Evolutionary conservation across 371 early-diverging fungal species (phyloP).

Genomic region (Catenaria anguillulae): DNA sequence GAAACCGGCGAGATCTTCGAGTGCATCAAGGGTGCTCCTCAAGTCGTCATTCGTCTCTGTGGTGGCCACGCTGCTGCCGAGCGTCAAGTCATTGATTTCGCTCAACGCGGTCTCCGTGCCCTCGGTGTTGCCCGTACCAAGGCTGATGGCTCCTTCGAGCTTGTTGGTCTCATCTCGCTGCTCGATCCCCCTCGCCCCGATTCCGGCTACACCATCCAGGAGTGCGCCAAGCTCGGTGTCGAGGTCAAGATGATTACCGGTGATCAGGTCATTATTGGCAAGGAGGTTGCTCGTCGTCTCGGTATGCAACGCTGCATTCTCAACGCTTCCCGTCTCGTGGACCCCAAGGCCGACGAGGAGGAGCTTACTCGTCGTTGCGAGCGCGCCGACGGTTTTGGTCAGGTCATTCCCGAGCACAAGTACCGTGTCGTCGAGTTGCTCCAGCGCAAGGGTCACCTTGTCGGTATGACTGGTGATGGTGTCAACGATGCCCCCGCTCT

Average conservation of each 20-base stretch:
- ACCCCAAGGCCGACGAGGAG: slow-evolving; percentile 21
- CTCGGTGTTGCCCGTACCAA: slow-evolving; percentile 75
- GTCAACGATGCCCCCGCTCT: slow-evolving; percentile 83
- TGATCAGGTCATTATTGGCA: slow-evolving; percentile 59
- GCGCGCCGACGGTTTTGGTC: slow-evolving; percentile 87
- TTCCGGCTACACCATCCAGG: slow-evolving; percentile 42
- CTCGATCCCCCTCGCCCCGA: slow-evolving; percentile 45
- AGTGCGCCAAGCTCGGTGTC: slow-evolving; percentile 46
- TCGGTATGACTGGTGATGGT: slow-evolving; percentile 82
- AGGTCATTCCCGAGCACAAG: slow-evolving; percentile 71
- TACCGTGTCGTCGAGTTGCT: slow-evolving; percentile 59
- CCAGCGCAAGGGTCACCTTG: slow-evolving; percentile 51
- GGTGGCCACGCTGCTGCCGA: slow-evolving; percentile 64
- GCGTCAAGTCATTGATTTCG: slow-evolving; percentile 60
- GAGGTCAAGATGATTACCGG: slow-evolving; percentile 72
- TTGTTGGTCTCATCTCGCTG: slow-evolving; percentile 37
- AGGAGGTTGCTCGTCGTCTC: slow-evolving; percentile 36
- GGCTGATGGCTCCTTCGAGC: slow-evolving; percentile 38
- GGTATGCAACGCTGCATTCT: slow-evolving; percentile 31
- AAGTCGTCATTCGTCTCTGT: slow-evolving; percentile 66
- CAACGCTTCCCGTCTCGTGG: slow-evolving; percentile 24
- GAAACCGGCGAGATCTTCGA: slow-evolving; percentile 50
- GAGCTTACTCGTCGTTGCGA: slow-evolving; percentile 39
- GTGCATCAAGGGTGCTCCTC: slow-evolving; percentile 89
- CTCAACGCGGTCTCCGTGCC: slow-evolving; percentile 73